Conservation (phyloP, 108 stramenopile species). For the Epithemia pelagica region DNA sequence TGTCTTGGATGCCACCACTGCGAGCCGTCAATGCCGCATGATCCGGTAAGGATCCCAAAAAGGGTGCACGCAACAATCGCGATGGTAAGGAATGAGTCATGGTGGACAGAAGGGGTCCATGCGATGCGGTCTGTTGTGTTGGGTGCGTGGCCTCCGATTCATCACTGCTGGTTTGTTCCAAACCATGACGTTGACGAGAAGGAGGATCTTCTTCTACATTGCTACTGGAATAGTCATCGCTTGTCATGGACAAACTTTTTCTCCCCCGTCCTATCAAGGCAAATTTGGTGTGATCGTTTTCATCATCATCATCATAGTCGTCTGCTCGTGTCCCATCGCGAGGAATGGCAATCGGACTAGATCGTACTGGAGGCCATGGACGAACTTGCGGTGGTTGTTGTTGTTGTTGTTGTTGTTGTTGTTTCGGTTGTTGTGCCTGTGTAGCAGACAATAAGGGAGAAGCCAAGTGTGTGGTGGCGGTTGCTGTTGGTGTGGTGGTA, state of each 20-base stretch:
- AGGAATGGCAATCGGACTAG: background rate
- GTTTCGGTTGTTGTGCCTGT: no score
- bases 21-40: background rate
- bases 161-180: background rate
- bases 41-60: conserved; percentile 3
- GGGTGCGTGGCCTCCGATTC: background rate
- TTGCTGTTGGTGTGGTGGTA: no score
- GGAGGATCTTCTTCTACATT: no score
- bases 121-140: background rate
- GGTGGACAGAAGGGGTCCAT: background rate
- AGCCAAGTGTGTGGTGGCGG: no score
- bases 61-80: conserved; percentile 9
- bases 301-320: conserved; percentile 1
- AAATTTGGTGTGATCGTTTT: no score
- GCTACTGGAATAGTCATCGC: background rate
- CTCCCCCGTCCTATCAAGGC: background rate
- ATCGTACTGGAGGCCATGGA: background rate
- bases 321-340: background rate
- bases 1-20: background rate
- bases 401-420: conserved; percentile 1
- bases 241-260: background rate
- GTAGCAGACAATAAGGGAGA: no score
- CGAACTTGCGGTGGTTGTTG: background rate
- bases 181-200: background rate
- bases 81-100: conserved; percentile 3